Evolutionary conservation across 129 eudicot species (phyloP).

Genomic region (Artemisia annua): DNA sequence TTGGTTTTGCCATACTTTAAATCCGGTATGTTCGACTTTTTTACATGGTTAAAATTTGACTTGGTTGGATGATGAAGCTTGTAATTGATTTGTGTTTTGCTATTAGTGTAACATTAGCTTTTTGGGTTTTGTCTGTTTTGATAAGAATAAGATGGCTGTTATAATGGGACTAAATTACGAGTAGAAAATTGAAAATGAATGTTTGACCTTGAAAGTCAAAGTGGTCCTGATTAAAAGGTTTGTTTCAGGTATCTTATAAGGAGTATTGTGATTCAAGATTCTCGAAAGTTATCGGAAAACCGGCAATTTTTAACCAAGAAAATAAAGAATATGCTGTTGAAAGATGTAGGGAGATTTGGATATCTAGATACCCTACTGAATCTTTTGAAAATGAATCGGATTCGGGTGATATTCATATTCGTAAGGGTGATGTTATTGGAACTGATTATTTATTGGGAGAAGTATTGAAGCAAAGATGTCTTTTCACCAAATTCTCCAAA

Average conservation of each 20-base stretch:
- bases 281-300: conserved; percentile 76
- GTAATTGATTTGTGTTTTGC: background rate
- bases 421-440: background rate
- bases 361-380: conserved; percentile 59
- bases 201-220: conserved; percentile 22
- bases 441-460: conserved; percentile 49
- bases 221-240: background rate
- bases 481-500: conserved; percentile 50
- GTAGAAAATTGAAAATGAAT: background rate
- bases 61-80: background rate
- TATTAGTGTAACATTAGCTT: background rate
- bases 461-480: conserved; percentile 49
- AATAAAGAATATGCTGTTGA: conserved; percentile 77
- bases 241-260: conserved; percentile 63
- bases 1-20: conserved; percentile 89
- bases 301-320: conserved; percentile 74
- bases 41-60: background rate
- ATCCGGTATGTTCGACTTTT: conserved; percentile 53
- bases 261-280: conserved; percentile 78
- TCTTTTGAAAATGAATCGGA: conserved; percentile 75
- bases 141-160: background rate
- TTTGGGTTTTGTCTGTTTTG: background rate
- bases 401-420: conserved; percentile 6
- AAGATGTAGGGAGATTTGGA: conserved; percentile 85
- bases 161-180: background rate